Base-by-base conservation (phyloP, 768 basidiomycete species). In the Lactifluus hygrophoroides region DNA sequence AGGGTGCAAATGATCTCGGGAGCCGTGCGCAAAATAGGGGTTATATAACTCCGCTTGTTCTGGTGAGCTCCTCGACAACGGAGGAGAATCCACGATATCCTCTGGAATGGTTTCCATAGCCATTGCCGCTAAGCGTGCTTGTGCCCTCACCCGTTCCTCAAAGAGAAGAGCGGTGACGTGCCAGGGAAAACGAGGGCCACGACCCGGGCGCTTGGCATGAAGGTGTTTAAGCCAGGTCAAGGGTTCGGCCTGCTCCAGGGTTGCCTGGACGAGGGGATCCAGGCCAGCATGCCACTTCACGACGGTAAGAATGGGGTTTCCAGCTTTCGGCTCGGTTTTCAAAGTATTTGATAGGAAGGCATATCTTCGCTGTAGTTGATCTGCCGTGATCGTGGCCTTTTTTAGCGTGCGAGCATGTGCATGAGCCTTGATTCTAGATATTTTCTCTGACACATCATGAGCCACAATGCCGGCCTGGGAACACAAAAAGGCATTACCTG, bases 201-300 rank as follows among this genome's bases (percentile, higher is more conserved):
- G 61, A 49, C 66, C 68, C 40, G 69, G 69, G 53, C 68, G 75
- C 59, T 74, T 81, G 47, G 84, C 79, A 48, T 81, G 72, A 61
- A 78, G 66, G 57, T 88, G 85, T 65, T 81, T 85, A 28, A 89
- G 71, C 88, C 88, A 90, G 7, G 82, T 81, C 46, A 86, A 74
- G 7, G 88, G 85, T 66, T 90, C 88, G 0, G 79, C 77, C 52
- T 77, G 76, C 54, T 85, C 85, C 25, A 90, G 67, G 27, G 78
- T 74, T n/a, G 73, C 69, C 57, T 74, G 79, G 9, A 78, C 69
- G n/a, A 74, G 65, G 9, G 70, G 64, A 30, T 79, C 77, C 56
- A 81, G 81, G 30, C 70, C 69, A n/a, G 72, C 68, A 63, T 82
- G 80, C 88, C 88, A 90, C 19, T 77, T 80, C 30, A 75, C 76